phyloP scores from a whole-genome alignment of 2,329 filamentous ascomycete species.

The Metarhizium guizhouense region DNA sequence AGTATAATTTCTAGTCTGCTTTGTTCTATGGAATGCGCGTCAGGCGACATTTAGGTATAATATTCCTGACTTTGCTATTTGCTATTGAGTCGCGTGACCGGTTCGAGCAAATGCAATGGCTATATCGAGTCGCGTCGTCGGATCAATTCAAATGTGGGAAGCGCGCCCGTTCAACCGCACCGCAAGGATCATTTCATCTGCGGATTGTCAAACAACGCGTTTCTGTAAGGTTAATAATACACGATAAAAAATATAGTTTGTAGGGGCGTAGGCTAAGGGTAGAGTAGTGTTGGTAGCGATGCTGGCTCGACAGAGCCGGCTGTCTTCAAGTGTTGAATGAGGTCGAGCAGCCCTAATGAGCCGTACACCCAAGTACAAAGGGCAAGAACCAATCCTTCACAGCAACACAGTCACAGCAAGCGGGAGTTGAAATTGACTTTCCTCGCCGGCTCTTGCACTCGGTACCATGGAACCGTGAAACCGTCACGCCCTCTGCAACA shows the following conservation, averaged over 20 bases:
- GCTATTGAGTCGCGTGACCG: neutral
- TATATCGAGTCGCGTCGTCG: neutral
- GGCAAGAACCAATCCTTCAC: neutral
- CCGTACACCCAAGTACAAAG: neutral
- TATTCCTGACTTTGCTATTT: neutral
- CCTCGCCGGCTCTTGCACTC: too few species aligned
- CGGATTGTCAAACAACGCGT: neutral
- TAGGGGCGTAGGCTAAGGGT: neutral
- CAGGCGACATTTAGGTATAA: constrained; percentile 13
- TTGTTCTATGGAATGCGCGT: constrained; percentile 15
- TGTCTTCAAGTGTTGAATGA: neutral
- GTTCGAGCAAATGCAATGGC: neutral
- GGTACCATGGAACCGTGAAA: too few species aligned
- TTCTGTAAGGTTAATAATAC: neutral
- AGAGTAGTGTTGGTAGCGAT: neutral
- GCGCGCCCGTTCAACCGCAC: neutral
- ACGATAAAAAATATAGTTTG: neutral
- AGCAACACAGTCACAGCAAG: neutral
- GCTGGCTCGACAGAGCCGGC: neutral
- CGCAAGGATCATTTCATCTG: neutral
- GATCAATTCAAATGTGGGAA: neutral
- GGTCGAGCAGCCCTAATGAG: too few species aligned
- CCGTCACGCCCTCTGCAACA: neutral
- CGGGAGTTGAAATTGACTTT: too few species aligned
- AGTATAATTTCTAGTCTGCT: constrained; percentile 24